A percentile compares a stretch with the other conserved stretches of the same genome.
Evolutionary conservation across 192 early-diverging fungal species (phyloP).

Genomic region (Gonapodya prolifera): DNA sequence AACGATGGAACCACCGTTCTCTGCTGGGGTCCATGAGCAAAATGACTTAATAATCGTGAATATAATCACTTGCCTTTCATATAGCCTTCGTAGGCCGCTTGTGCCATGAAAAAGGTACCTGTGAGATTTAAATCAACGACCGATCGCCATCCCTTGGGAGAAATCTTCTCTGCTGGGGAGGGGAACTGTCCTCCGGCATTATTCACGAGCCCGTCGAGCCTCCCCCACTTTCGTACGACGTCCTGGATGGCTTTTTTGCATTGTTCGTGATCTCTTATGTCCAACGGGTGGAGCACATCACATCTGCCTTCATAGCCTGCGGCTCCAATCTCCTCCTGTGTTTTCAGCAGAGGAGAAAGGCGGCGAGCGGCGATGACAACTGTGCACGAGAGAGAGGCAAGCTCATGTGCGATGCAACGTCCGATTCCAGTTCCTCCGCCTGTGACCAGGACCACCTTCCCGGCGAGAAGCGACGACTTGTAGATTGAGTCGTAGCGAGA

Average conservation of each 20-base stretch:
- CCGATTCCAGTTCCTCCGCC: slow-evolving; percentile 37
- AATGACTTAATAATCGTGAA: not conserved
- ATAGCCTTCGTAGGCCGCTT: slow-evolving; percentile 25
- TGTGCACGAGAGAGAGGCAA: slow-evolving; percentile 31
- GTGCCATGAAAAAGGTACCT: slow-evolving; percentile 35
- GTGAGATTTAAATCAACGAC: slow-evolving; percentile 38
- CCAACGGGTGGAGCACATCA: slow-evolving; percentile 12
- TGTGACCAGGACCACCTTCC: slow-evolving; percentile 13
- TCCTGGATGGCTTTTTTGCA: not conserved
- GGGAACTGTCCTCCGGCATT: slow-evolving; percentile 14
- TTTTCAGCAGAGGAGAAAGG: slow-evolving; percentile 18
- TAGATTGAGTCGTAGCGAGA: not conserved
- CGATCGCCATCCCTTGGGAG: slow-evolving; percentile 17
- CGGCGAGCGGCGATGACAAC: slow-evolving; percentile 34
- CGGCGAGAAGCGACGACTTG: not conserved
- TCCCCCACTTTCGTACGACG: not conserved
- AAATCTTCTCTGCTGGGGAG: slow-evolving; percentile 5
- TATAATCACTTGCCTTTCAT: slow-evolving; percentile 13
- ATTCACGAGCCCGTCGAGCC: slow-evolving; percentile 9
- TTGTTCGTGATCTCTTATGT: not conserved
- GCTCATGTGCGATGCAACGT: slow-evolving; percentile 29
- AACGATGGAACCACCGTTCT: slow-evolving; percentile 26
- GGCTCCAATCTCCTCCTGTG: slow-evolving; percentile 21
- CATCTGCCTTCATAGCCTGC: slow-evolving; percentile 16
- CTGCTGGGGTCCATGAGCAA: too few species aligned